Evolutionary conservation across 163 green algal genomes (phyloP), one percentile per base, ranked within the genome.

Genomic region (Trebouxiophyceae sp.): DNA sequence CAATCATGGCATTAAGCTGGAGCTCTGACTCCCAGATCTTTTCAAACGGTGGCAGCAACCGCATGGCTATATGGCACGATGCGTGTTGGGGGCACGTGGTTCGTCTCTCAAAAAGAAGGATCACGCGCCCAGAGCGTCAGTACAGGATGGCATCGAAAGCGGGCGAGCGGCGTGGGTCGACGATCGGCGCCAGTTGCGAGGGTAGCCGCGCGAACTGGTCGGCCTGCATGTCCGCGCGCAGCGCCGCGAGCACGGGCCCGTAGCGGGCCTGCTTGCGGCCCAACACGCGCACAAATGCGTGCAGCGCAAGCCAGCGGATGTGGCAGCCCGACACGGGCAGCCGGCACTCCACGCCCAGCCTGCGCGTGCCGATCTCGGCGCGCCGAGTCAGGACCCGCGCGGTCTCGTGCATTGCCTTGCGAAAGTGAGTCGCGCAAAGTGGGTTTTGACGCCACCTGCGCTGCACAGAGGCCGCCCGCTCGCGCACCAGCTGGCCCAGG

Each of bases 291-390:
- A 60, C 47, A 58, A 92, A 93, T 4, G 88, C 88, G 4, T 67
- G 57, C 16, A 93, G 72, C 19, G 80, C 84, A 56, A 95, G 77
- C 50, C 67, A 82, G 22, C 73, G 39, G n/a, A 95, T 71, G 58
- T 95, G 83, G 46, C 72, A 76, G 20, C 46, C 32, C 1, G 81
- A 80, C 22, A 94, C 76, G 29, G 47, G 45, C 29, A 70, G 77
- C 31, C 71, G 29, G 65, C 68, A 81, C 32, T 31, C 24, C 31
- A 66, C 26, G 8, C 45, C 27, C 3, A 62, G 45, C 62, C 62
- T 78, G 65, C 50, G 57, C 24, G 39, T n/a, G n/a, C n/a, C n/a
- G n/a, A n/a, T n/a, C n/a, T n/a, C n/a, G n/a, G n/a, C n/a, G n/a
- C n/a, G n/a, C n/a, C n/a, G n/a, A n/a, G n/a, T n/a, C n/a, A n/a